A percentile compares a stretch with the other conserved stretches of the same genome.
Conservation (phyloP, 2,329 filamentous ascomycete species). For the Ophiostoma ips region DNA sequence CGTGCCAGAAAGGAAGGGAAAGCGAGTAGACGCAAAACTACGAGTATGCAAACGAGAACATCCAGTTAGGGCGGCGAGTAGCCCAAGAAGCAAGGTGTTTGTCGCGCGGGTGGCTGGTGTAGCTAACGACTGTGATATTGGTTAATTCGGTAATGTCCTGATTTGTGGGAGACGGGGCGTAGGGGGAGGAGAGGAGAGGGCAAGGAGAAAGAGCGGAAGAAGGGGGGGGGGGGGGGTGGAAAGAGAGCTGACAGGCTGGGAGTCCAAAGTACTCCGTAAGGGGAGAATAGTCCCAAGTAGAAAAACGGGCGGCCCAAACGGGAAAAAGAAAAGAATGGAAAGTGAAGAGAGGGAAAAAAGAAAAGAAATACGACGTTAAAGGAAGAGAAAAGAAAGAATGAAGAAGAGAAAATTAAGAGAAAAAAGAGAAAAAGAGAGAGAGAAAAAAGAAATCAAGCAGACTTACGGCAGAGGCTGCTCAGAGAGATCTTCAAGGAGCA, state of each 20-base stretch:
- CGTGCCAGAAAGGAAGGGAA: not conserved
- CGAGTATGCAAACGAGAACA: slow-evolving; percentile 5
- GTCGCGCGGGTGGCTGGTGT: slow-evolving; percentile 5
- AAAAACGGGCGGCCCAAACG: not conserved
- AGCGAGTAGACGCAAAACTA: not conserved
- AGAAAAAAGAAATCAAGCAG: not conserved
- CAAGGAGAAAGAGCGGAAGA: not conserved
- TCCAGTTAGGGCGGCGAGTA: slow-evolving; percentile 4
- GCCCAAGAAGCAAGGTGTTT: not conserved
- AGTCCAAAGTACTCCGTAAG: not conserved
- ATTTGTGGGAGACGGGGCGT: not conserved
- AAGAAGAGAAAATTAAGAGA: not conserved
- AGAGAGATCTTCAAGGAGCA: not conserved
- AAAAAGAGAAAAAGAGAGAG: not conserved
- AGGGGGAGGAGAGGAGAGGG: not conserved
- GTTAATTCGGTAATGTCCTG: not conserved
- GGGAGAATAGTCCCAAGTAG: not conserved
- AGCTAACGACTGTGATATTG: slow-evolving; percentile 3
- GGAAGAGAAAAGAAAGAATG: not conserved
- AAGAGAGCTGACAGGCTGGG: slow-evolving; percentile 1
- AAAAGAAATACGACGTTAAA: not conserved
- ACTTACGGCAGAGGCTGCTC: not conserved
- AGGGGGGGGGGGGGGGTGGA: not conserved
- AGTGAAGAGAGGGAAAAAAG: not conserved
- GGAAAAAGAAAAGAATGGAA: not conserved